Evolutionary conservation across 2,329 filamentous ascomycete species (phyloP).

Genomic region (Clarireedia sp.): DNA sequence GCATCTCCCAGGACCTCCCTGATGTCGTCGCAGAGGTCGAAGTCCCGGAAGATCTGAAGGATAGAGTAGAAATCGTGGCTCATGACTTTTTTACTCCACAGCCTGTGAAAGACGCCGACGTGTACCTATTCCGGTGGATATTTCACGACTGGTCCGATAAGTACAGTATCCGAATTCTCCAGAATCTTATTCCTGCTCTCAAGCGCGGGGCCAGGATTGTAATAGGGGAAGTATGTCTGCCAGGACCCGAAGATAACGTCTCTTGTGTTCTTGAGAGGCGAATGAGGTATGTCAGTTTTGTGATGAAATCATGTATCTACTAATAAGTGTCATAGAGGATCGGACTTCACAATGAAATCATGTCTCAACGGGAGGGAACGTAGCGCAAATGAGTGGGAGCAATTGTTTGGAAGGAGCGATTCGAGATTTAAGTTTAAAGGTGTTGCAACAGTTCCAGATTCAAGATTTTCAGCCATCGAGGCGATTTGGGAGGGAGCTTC

Average conservation of each 20-base stretch:
- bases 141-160: constrained; percentile 41
- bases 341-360: constrained; percentile 6
- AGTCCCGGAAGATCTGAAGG: neutral
- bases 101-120: constrained; percentile 27
- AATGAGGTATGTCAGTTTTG: neutral
- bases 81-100: constrained; percentile 29
- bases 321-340: neutral
- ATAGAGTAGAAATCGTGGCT: constrained; percentile 10
- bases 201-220: constrained; percentile 20
- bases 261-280: neutral
- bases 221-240: constrained; percentile 17
- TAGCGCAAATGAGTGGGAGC: neutral
- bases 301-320: neutral
- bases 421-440: constrained; percentile 1
- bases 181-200: constrained; percentile 33
- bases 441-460: neutral
- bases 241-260: neutral
- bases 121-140: constrained; percentile 41
- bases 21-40: neutral
- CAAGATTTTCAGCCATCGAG: neutral
- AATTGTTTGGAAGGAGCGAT: neutral
- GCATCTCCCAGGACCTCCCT: neutral
- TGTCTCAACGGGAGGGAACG: constrained; percentile 5
- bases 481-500: neutral
- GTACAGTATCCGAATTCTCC: constrained; percentile 31